These are phyloP conservation scores for Dryas drummondii DNA, from an alignment of 306 rosid species.

Conservation along the genomic window DNA sequence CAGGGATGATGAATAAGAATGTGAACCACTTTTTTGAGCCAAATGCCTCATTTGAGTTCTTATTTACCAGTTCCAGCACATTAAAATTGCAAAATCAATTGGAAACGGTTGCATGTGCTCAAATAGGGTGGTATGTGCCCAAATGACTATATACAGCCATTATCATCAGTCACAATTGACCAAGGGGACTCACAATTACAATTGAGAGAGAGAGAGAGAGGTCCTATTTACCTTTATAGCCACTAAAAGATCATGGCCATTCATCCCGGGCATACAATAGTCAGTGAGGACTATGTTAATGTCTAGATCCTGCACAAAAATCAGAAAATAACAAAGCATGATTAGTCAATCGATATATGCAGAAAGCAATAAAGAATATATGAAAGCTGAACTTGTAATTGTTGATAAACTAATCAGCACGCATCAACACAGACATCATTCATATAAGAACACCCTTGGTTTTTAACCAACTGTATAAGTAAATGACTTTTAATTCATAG, in stretches of 20 bases:
- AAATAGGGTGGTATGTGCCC: not conserved
- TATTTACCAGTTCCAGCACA: not conserved
- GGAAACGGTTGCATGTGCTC: not conserved
- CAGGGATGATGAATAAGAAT: not conserved
- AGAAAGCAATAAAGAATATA: too few species aligned
- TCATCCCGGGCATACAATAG: conserved; percentile 19
- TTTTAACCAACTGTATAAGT: too few species aligned
- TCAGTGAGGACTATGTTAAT: conserved; percentile 13
- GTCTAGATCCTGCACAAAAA: not conserved
- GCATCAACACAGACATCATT: too few species aligned
- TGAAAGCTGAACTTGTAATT: too few species aligned
- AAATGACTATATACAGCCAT: not conserved
- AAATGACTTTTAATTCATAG: too few species aligned
- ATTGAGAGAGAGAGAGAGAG: too few species aligned
- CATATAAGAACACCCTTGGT: too few species aligned
- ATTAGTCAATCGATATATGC: too few species aligned
- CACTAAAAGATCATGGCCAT: conserved; percentile 15
- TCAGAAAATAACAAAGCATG: too few species aligned
- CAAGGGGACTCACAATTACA: not conserved
- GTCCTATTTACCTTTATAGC: conserved; percentile 6
- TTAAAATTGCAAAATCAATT: not conserved
- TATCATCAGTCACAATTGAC: not conserved
- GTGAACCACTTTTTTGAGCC: not conserved
- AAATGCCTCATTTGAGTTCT: not conserved
- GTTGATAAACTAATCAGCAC: too few species aligned